Percentiles rank a stretch among this genome's conserved stretches.
phyloP scores from a whole-genome alignment of 495 filamentous ascomycete species.

The Rostrohypoxylon terebratum region DNA sequence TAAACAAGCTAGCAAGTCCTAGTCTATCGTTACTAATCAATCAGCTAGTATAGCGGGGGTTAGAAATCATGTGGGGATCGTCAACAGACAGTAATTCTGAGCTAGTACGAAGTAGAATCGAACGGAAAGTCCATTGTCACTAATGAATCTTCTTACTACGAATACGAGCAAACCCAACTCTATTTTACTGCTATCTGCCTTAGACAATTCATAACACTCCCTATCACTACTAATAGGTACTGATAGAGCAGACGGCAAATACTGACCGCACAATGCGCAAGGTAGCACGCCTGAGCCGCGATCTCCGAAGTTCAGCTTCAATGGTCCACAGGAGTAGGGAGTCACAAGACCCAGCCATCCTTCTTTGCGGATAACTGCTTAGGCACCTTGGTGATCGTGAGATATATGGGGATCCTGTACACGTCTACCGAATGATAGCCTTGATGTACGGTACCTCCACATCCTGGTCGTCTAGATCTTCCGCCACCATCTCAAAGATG shows the following conservation, averaged over 20 bases:
- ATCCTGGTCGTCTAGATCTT: constrained; percentile 91
- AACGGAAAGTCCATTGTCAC: background rate
- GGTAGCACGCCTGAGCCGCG: constrained; percentile 29
- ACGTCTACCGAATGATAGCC: constrained; percentile 69
- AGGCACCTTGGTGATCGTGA: background rate
- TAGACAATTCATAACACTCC: constrained; percentile 11
- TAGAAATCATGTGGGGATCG: constrained; percentile 6
- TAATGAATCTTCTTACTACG: background rate
- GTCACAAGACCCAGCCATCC: background rate
- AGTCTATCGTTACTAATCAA: constrained; percentile 18
- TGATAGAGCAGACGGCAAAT: constrained; percentile 22
- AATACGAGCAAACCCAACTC: constrained; percentile 23
- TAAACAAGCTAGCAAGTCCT: background rate
- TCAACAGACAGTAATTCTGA: background rate
- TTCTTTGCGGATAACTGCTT: background rate
- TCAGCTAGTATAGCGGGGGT: background rate
- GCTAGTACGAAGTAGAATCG: background rate
- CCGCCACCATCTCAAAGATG: constrained; percentile 95
- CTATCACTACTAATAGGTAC: constrained; percentile 18
- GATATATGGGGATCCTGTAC: background rate
- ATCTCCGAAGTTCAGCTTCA: constrained; percentile 8
- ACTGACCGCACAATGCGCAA: constrained; percentile 24
- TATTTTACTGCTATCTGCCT: constrained; percentile 31
- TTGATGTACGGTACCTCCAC: constrained; percentile 98
- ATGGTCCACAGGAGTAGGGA: constrained; percentile 17